Conservation (phyloP, 2,329 filamentous ascomycete genomes). For the Neoascochyta sp. region DNA sequence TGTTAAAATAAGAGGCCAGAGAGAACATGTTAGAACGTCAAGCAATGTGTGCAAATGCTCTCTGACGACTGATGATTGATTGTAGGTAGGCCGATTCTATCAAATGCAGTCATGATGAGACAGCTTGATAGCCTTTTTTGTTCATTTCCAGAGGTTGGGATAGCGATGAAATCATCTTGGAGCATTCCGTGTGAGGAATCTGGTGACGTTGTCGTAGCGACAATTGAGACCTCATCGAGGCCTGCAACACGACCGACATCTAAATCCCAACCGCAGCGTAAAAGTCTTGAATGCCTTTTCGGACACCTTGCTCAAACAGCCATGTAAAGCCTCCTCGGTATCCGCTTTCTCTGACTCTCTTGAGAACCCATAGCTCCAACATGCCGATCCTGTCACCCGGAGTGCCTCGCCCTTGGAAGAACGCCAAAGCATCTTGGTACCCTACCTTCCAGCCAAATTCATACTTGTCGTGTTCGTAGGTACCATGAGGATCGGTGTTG, state of each 20-base stretch:
- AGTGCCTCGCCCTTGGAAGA: constrained; percentile 46
- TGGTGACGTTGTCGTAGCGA: constrained; percentile 2
- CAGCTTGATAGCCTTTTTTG: no score
- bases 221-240: constrained; percentile 1
- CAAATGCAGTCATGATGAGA: constrained; percentile 1
- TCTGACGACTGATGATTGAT: no score
- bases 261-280: constrained; percentile 18
- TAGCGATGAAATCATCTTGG: constrained; percentile 2
- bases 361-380: constrained; percentile 57
- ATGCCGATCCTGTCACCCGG: constrained; percentile 53
- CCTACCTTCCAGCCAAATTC: constrained; percentile 55
- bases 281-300: constrained; percentile 47
- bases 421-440: constrained; percentile 52
- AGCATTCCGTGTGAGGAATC: constrained; percentile 8
- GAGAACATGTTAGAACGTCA: no score
- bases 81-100: constrained; percentile 1
- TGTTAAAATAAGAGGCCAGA: neutral
- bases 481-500: constrained; percentile 40
- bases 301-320: constrained; percentile 51
- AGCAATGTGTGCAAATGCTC: no score
- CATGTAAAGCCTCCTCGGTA: constrained; percentile 48
- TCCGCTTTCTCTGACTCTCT: constrained; percentile 52
- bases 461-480: constrained; percentile 54
- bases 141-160: constrained; percentile 7
- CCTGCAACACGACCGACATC: constrained; percentile 2